These are phyloP conservation scores for Pontederia paniculata DNA, from an alignment of 176 grass and related monocot species.

Conservation along the genomic window DNA sequence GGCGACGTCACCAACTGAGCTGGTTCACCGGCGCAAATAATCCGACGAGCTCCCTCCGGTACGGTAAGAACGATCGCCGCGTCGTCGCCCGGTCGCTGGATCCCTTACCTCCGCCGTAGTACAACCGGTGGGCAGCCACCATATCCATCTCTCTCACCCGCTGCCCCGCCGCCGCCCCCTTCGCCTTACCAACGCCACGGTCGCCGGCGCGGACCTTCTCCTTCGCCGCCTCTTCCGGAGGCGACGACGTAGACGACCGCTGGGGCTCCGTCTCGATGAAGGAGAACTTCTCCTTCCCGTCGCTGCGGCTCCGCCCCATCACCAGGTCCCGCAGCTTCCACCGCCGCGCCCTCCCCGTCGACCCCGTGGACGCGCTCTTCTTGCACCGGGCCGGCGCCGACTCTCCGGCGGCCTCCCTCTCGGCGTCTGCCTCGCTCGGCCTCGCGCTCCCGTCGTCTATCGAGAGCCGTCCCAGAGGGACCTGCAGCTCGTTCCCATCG, in stretches of 20 bases:
- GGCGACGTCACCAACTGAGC: not conserved
- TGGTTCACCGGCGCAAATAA: not conserved
- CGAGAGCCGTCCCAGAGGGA: not conserved
- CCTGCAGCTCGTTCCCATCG: not conserved
- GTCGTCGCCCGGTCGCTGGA: not conserved
- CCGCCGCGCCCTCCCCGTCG: not conserved
- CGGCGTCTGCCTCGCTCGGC: no score
- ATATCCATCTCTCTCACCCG: not conserved
- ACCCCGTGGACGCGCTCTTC: conserved; percentile 16
- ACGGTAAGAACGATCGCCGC: conserved; percentile 2
- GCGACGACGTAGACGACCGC: not conserved
- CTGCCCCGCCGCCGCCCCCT: not conserved
- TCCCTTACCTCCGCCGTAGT: not conserved
- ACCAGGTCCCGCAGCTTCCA: conserved; percentile 11
- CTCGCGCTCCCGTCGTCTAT: not conserved
- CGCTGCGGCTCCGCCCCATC: conserved; percentile 12
- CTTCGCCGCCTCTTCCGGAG: not conserved
- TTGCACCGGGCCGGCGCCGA: not conserved
- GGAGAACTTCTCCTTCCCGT: conserved; percentile 12
- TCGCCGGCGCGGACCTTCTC: not conserved
- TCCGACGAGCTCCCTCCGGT: not conserved
- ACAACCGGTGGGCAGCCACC: not conserved
- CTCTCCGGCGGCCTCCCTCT: not conserved
- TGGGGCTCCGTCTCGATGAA: not conserved
- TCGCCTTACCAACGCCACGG: not conserved